Percentiles rank a stretch among this genome's conserved stretches.
These are phyloP conservation scores for Pseudopithomyces chartarum DNA, from an alignment of 2,329 filamentous ascomycete genomes.

Conservation along the genomic window DNA sequence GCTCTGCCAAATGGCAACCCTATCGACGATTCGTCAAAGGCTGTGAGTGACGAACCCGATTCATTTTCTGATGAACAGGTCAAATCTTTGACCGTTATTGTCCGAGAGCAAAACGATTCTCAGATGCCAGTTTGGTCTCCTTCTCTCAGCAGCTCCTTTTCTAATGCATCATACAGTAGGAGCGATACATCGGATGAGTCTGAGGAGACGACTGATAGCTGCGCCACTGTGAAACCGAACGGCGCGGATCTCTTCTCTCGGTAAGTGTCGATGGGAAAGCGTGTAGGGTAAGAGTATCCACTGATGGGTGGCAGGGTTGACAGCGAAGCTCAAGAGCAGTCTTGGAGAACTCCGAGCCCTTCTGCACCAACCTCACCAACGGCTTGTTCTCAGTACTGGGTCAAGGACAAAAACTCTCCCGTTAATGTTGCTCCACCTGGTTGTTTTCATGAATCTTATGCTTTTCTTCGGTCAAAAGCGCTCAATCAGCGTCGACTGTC, in stretches of 20 bases:
- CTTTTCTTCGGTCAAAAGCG: slow-evolving; percentile 54
- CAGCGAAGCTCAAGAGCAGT: slow-evolving; percentile 22
- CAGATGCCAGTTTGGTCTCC: slow-evolving; percentile 39
- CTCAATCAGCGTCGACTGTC: slow-evolving; percentile 55
- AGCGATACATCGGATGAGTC: slow-evolving; percentile 54
- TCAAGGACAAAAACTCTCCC: slow-evolving; percentile 54
- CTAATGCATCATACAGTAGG: slow-evolving; percentile 60
- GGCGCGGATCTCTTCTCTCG: slow-evolving; percentile 37
- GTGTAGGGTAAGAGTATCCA: slow-evolving; percentile 11
- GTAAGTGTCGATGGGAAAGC: slow-evolving; percentile 30
- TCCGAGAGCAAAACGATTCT: slow-evolving; percentile 48
- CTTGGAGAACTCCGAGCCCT: slow-evolving; percentile 24
- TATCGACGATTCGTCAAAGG: slow-evolving; percentile 34
- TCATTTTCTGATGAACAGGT: slow-evolving; percentile 60
- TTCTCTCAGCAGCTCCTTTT: slow-evolving; percentile 53
- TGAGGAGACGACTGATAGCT: slow-evolving; percentile 46
- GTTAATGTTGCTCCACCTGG: slow-evolving; percentile 50
- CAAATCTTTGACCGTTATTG: slow-evolving; percentile 58
- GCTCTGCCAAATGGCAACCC: slow-evolving; percentile 31
- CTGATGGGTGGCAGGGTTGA: slow-evolving; percentile 32
- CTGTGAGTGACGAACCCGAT: slow-evolving; percentile 46
- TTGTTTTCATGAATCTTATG: slow-evolving; percentile 55
- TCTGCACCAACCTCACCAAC: slow-evolving; percentile 19
- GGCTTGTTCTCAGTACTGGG: slow-evolving; percentile 49
- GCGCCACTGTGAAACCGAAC: slow-evolving; percentile 42